Percentiles rank a stretch among this genome's conserved stretches.
phyloP scores from a whole-genome alignment of 2,329 filamentous ascomycete genomes.

The Cyphellophora europaea region DNA sequence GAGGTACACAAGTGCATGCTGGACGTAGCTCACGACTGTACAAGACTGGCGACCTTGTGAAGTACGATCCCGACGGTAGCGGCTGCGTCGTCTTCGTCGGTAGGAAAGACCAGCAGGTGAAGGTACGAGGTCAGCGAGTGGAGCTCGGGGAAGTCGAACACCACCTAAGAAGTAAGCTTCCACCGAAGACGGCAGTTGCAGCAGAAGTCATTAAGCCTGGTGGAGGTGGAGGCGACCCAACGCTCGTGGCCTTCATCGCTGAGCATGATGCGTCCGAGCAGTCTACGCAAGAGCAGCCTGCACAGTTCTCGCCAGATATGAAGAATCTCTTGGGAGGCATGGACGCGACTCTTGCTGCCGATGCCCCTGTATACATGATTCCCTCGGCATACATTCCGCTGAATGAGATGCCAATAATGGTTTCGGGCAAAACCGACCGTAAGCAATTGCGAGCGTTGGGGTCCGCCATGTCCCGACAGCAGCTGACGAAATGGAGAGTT shows the following conservation, averaged over 20 bases:
- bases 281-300: constrained; percentile 2
- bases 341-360: constrained; percentile 16
- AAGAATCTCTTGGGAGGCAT: constrained; percentile 4
- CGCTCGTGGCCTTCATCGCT: constrained; percentile 36
- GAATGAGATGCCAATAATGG: constrained; percentile 22
- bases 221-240: constrained; percentile 30
- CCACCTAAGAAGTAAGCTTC: constrained; percentile 25
- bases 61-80: constrained; percentile 28
- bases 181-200: constrained; percentile 33
- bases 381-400: constrained; percentile 27
- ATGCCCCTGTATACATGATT: constrained; percentile 25
- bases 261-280: constrained; percentile 2
- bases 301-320: not conserved
- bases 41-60: constrained; percentile 32
- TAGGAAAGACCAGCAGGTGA: constrained; percentile 32
- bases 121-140: constrained; percentile 33
- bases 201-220: constrained; percentile 42
- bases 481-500: constrained; percentile 19
- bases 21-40: constrained; percentile 27
- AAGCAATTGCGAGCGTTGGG: constrained; percentile 18
- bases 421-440: constrained; percentile 26
- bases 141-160: constrained; percentile 33
- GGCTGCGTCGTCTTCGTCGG: constrained; percentile 29
- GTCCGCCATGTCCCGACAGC: constrained; percentile 23
- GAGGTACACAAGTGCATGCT: constrained; percentile 16